These are phyloP conservation scores for Saccharomycopsis schoenii DNA, from an alignment of 805 yeast genomes.

Conservation along the genomic window DNA sequence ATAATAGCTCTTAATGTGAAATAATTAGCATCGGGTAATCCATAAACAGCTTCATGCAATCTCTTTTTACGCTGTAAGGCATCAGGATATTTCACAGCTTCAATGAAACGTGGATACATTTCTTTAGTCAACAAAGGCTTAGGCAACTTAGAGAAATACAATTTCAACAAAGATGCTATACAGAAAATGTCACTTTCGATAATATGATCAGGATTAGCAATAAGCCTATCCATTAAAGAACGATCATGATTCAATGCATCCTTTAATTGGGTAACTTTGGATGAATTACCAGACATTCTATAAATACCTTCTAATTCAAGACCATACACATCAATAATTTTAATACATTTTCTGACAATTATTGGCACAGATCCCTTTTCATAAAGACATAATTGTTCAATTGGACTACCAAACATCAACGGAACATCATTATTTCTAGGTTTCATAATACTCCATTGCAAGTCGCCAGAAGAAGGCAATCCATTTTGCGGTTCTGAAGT, in stretches of 20 bases:
- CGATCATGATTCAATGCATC: slow-evolving; percentile 71
- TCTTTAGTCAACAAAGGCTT: slow-evolving; percentile 71
- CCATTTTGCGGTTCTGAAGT: slow-evolving; percentile 9
- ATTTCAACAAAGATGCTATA: slow-evolving; percentile 80
- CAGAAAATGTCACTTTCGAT: slow-evolving; percentile 76
- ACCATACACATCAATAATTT: slow-evolving; percentile 79
- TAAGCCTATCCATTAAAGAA: slow-evolving; percentile 40
- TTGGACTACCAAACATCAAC: slow-evolving; percentile 68
- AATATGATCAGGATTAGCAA: slow-evolving; percentile 44
- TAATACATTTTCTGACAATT: slow-evolving; percentile 80
- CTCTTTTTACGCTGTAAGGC: slow-evolving; percentile 54
- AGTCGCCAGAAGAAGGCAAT: slow-evolving; percentile 12
- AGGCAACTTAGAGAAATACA: slow-evolving; percentile 76
- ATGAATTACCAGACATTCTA: slow-evolving; percentile 70
- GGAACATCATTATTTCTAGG: slow-evolving; percentile 2
- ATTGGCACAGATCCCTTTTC: slow-evolving; percentile 92
- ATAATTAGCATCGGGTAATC: slow-evolving; percentile 89
- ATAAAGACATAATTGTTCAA: slow-evolving; percentile 64
- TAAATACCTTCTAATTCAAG: slow-evolving; percentile 82
- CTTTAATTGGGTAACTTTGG: slow-evolving; percentile 63
- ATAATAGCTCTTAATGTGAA: slow-evolving; percentile 79
- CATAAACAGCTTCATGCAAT: slow-evolving; percentile 79
- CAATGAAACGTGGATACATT: slow-evolving; percentile 51
- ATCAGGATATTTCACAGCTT: slow-evolving; percentile 61
- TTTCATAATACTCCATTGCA: slow-evolving; percentile 2